Evolutionary conservation across 2,329 filamentous ascomycete species (phyloP).

Genomic region (Saccharata proteae): DNA sequence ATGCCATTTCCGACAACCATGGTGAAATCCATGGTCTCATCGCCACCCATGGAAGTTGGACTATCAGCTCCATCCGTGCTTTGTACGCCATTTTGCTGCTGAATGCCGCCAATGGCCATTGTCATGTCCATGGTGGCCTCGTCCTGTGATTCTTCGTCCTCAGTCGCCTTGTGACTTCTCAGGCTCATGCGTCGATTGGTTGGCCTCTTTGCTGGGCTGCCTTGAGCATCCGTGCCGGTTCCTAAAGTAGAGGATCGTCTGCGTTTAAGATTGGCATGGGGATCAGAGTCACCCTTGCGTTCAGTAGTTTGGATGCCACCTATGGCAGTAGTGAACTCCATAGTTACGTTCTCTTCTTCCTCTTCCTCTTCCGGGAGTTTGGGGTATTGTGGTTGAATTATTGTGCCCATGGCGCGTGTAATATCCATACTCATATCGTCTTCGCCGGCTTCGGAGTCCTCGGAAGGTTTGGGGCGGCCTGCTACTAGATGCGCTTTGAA

Average conservation of each 20-base stretch:
- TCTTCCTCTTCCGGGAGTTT: constrained; percentile 26
- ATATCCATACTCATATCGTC: constrained; percentile 90
- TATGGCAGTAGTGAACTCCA: constrained; percentile 45
- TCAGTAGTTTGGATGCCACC: constrained; percentile 34
- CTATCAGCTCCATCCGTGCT: constrained; percentile 13
- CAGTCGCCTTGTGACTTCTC: constrained; percentile 26
- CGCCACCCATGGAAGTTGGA: constrained; percentile 17
- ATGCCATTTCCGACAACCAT: constrained; percentile 26
- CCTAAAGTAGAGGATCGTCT: constrained; percentile 24
- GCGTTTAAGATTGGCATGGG: constrained; percentile 30
- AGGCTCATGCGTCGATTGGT: constrained; percentile 23
- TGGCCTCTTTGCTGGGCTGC: constrained; percentile 24
- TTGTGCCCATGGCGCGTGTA: constrained; percentile 69
- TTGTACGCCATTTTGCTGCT: constrained; percentile 9
- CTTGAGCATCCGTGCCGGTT: constrained; percentile 16
- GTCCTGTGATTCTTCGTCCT: constrained; percentile 22
- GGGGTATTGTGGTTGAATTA: constrained; percentile 41
- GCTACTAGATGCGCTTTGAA: constrained; percentile 20
- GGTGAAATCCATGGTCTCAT: constrained; percentile 29
- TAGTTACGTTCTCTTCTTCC: constrained; percentile 33
- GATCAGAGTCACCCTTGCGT: constrained; percentile 16
- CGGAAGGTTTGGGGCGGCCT: constrained; percentile 7
- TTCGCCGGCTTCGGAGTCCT: constrained; percentile 28
- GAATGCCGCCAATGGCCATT: constrained; percentile 25
- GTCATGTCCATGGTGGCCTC: constrained; percentile 30